phyloP scores from a whole-genome alignment of 2,329 filamentous ascomycete genomes.

The Fusarium verrucosum region DNA sequence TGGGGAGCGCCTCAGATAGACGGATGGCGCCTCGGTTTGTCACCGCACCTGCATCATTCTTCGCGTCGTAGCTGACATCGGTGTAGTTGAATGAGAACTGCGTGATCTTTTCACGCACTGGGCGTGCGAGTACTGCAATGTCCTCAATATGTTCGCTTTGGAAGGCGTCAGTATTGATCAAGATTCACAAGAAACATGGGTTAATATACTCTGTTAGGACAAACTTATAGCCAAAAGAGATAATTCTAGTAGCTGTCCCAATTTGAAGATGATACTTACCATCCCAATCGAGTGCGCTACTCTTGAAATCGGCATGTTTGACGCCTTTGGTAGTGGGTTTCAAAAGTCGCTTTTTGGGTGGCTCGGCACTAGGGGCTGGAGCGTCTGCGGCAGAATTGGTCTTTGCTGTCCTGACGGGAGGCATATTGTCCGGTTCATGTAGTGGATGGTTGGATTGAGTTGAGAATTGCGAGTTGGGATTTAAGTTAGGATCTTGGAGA shows the following conservation, averaged over 20 bases:
- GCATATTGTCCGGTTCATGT: background rate
- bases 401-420: slow-evolving; percentile 16
- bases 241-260: slow-evolving; percentile 10
- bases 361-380: background rate
- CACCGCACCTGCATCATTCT: background rate
- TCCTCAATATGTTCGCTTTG: slow-evolving; percentile 25
- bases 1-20: slow-evolving; percentile 17
- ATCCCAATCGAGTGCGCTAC: slow-evolving; percentile 4
- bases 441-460: too few relatives aligned
- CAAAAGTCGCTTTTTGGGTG: background rate
- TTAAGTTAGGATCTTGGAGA: too few relatives aligned
- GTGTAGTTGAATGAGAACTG: slow-evolving; percentile 6
- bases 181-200: accelerated
- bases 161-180: background rate
- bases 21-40: slow-evolving; percentile 8
- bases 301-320: background rate
- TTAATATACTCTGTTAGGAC: slow-evolving; percentile 22
- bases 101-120: slow-evolving; percentile 7
- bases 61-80: slow-evolving; percentile 17
- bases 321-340: slow-evolving; percentile 9
- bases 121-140: slow-evolving; percentile 9
- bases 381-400: background rate
- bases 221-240: slow-evolving; percentile 8
- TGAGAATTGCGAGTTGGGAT: too few relatives aligned
- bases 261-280: slow-evolving; percentile 9